phyloP scores from a whole-genome alignment of 2,329 filamentous ascomycete species.

The Hypoxylon sp. region DNA sequence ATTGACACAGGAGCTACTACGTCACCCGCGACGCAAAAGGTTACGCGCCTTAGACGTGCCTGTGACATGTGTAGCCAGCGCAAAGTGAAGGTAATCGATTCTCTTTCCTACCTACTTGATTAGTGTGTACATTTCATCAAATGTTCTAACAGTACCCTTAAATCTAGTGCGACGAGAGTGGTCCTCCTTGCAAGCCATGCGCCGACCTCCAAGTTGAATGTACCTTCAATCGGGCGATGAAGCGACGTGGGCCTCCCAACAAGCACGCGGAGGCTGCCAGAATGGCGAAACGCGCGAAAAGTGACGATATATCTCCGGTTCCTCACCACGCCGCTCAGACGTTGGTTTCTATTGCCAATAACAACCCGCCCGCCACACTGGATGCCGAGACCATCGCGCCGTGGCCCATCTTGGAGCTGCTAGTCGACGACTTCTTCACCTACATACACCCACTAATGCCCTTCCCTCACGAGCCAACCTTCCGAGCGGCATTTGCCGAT shows the following conservation, averaged over 20 bases:
- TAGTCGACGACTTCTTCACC: slow-evolving; percentile 87
- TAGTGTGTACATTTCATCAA: background rate
- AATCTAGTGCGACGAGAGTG: slow-evolving; percentile 66
- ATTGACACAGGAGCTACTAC: background rate
- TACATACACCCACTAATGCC: slow-evolving; percentile 84
- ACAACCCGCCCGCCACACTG: slow-evolving; percentile 59
- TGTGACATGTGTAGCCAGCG: slow-evolving; percentile 75
- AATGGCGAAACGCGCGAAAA: slow-evolving; percentile 64
- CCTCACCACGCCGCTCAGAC: slow-evolving; percentile 65
- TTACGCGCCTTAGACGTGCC: slow-evolving; percentile 70
- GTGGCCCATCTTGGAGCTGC: slow-evolving; percentile 74
- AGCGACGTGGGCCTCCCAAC: slow-evolving; percentile 71
- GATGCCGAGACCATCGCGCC: slow-evolving; percentile 80
- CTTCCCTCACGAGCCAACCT: slow-evolving; percentile 84
- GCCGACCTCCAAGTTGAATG: slow-evolving; percentile 70
- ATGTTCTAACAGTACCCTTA: slow-evolving; percentile 16
- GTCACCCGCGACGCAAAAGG: slow-evolving; percentile 56
- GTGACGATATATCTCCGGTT: slow-evolving; percentile 58
- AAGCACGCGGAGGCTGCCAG: slow-evolving; percentile 71
- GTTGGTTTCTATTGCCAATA: slow-evolving; percentile 61
- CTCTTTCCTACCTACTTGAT: background rate
- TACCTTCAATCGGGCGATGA: slow-evolving; percentile 70
- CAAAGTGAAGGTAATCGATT: slow-evolving; percentile 66
- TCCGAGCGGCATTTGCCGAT: slow-evolving; percentile 76
- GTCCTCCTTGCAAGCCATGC: slow-evolving; percentile 71